phyloP scores from a whole-genome alignment of 2,329 filamentous ascomycete genomes.

The Colletotrichum sp. region DNA sequence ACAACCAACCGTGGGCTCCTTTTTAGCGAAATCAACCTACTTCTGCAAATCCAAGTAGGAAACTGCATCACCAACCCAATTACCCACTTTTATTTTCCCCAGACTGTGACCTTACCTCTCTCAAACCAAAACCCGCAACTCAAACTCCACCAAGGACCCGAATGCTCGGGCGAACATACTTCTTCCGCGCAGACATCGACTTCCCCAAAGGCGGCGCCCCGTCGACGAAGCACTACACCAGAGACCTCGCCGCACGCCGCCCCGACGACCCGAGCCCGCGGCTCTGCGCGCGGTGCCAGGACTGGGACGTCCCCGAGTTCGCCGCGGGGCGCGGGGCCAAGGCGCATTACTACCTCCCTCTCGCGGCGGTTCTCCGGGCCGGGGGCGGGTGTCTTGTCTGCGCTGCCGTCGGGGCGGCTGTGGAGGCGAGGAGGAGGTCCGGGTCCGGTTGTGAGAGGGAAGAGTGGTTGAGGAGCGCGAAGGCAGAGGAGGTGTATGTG shows the following conservation, averaged over 20 bases:
- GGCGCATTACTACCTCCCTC: not conserved
- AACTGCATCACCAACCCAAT: not conserved
- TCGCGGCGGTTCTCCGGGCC: not conserved
- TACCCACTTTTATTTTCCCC: not conserved
- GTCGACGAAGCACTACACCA: not conserved
- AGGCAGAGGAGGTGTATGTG: not conserved
- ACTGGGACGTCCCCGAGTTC: slow-evolving; percentile 8
- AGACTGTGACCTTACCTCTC: not conserved
- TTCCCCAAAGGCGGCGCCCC: not conserved
- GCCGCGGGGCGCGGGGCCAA: not conserved
- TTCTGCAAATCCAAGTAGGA: not conserved
- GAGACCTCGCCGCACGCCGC: not conserved
- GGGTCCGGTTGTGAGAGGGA: not conserved
- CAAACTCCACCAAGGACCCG: not conserved
- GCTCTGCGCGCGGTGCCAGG: slow-evolving; percentile 5
- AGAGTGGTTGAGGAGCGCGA: not conserved
- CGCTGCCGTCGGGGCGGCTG: not conserved
- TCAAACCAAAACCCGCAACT: not conserved
- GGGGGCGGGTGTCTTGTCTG: not conserved
- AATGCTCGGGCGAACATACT: slow-evolving; percentile 1
- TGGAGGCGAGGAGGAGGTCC: not conserved
- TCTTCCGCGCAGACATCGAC: not conserved
- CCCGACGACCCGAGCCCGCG: not conserved
- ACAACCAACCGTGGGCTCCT: not conserved
- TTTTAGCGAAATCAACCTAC: not conserved